Conservation (phyloP, 495 filamentous ascomycete species). For the Aspergillus ostianus region DNA sequence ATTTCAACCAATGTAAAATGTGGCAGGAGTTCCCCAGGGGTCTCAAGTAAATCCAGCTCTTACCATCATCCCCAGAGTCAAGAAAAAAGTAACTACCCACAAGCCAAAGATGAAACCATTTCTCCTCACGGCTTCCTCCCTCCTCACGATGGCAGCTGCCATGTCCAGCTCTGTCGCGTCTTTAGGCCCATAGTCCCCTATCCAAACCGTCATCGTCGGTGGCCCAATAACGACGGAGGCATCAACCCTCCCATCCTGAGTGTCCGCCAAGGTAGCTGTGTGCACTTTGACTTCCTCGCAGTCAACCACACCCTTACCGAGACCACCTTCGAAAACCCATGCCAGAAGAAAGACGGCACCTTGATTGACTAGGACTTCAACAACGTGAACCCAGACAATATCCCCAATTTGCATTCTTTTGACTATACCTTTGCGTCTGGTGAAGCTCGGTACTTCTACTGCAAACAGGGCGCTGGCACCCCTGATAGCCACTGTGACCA, state of each 20-base stretch:
- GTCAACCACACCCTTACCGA: neutral
- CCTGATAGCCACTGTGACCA: neutral
- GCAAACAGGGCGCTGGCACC: neutral
- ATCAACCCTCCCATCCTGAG: neutral
- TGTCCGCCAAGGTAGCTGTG: neutral
- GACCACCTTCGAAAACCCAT: neutral
- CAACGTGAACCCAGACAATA: neutral
- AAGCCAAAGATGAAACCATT: too few species aligned
- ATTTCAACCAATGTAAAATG: too few species aligned
- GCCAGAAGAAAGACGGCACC: neutral
- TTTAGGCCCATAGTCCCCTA: too few species aligned
- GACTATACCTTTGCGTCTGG: neutral
- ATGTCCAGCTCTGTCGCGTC: too few species aligned
- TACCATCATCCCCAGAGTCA: too few species aligned
- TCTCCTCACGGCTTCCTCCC: too few species aligned
- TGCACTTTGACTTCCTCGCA: slow-evolving; percentile 3
- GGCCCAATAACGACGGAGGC: neutral
- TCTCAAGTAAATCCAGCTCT: too few species aligned
- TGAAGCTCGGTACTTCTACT: neutral
- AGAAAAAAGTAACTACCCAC: too few species aligned
- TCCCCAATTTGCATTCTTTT: neutral
- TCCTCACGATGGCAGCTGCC: too few species aligned
- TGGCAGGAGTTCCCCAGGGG: too few species aligned
- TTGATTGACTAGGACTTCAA: neutral
- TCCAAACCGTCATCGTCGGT: slow-evolving; percentile 9